Evolutionary conservation across 2,329 filamentous ascomycete species (phyloP).

Genomic region (Didymella glomerata): DNA sequence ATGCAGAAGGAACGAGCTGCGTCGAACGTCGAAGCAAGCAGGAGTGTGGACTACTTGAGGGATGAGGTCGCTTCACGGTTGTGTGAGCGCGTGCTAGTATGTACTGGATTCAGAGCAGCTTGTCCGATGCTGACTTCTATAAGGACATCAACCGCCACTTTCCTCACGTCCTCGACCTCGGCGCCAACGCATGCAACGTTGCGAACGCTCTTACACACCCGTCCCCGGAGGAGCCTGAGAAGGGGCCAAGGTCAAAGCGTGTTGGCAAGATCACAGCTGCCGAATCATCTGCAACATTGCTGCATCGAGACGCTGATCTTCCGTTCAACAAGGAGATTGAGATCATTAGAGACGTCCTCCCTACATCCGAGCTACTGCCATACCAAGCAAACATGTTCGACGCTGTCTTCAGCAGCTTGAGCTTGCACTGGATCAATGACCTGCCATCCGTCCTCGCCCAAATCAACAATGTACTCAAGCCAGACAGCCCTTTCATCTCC

Average conservation of each 20-base stretch:
- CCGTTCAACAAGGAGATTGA: slow-evolving; percentile 78
- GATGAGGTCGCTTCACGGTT: slow-evolving; percentile 88
- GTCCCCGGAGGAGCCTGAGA: slow-evolving; percentile 68
- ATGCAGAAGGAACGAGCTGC: slow-evolving; percentile 90
- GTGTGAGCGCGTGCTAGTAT: slow-evolving; percentile 82
- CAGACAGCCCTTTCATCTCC: slow-evolving; percentile 89
- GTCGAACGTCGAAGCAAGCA: slow-evolving; percentile 71
- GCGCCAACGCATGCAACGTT: slow-evolving; percentile 95
- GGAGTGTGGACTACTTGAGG: slow-evolving; percentile 89
- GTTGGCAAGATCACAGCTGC: slow-evolving; percentile 80
- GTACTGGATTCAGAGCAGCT: slow-evolving; percentile 10
- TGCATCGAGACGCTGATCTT: slow-evolving; percentile 79
- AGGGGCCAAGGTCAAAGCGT: slow-evolving; percentile 72
- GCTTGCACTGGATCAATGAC: slow-evolving; percentile 97
- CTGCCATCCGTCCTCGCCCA: slow-evolving; percentile 84
- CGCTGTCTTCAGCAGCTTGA: slow-evolving; percentile 86
- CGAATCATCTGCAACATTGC: slow-evolving; percentile 78
- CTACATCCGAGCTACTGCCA: slow-evolving; percentile 76
- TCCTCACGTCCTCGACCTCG: slow-evolving; percentile 84
- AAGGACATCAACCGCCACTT: slow-evolving; percentile 93
- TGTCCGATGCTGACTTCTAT: background rate
- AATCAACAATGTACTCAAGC: slow-evolving; percentile 86
- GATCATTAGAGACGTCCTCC: slow-evolving; percentile 78
- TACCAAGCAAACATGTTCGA: slow-evolving; percentile 83
- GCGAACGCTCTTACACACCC: slow-evolving; percentile 75